A percentile compares a stretch with the other conserved stretches of the same genome.
phyloP scores from a whole-genome alignment of 148 eudicot genomes.

The Silene uniflora region DNA sequence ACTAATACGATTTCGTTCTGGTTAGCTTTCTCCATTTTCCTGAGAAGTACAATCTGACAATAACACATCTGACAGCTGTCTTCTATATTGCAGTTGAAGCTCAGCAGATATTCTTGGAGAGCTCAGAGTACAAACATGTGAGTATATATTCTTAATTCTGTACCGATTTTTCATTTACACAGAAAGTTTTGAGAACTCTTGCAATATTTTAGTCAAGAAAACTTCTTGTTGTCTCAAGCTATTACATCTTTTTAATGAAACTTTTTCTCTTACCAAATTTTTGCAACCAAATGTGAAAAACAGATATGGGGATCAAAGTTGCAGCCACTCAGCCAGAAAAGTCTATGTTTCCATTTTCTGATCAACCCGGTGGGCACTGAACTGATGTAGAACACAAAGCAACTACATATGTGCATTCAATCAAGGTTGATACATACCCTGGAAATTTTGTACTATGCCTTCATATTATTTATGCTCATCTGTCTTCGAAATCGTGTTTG shows the following conservation, averaged over 20 bases:
- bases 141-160: slow-evolving; percentile 18
- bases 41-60: background rate
- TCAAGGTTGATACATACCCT: slow-evolving; percentile 9
- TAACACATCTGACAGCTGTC: slow-evolving; percentile 21
- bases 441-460: background rate
- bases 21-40: slow-evolving; percentile 37
- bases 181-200: background rate
- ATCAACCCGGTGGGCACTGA: slow-evolving; percentile 84
- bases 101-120: slow-evolving; percentile 55
- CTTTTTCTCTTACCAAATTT: background rate
- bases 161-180: background rate
- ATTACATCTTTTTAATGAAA: background rate
- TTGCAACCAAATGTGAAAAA: background rate
- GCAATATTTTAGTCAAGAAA: background rate
- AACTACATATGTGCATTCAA: background rate
- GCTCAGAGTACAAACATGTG: slow-evolving; percentile 72
- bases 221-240: background rate
- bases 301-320: slow-evolving; percentile 78
- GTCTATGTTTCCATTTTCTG: slow-evolving; percentile 44
- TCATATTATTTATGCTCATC: background rate
- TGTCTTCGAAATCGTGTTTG: background rate
- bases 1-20: slow-evolving; percentile 71
- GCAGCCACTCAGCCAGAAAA: slow-evolving; percentile 45
- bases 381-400: slow-evolving; percentile 48
- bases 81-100: slow-evolving; percentile 60